phyloP scores from a whole-genome alignment of 306 rosid species.

The Geum urbanum region DNA sequence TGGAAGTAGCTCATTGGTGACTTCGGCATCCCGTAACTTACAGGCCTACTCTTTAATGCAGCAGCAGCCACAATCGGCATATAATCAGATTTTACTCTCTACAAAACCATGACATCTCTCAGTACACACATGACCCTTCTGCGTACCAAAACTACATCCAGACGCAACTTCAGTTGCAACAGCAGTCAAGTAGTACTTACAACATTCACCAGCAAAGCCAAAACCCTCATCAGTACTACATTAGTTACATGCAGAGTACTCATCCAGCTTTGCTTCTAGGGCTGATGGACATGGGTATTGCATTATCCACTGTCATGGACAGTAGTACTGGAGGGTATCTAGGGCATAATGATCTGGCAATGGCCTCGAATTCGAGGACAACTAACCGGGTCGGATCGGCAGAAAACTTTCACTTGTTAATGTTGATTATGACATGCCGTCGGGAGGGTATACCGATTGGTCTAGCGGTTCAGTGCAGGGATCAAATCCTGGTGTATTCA shows the following conservation, averaged over 20 bases:
- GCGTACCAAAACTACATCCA: too few relatives aligned
- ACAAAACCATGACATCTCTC: too few relatives aligned
- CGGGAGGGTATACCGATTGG: conserved; percentile 66
- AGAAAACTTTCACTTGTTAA: conserved; percentile 61
- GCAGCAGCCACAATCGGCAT: conserved; percentile 28
- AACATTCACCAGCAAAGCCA: conserved; percentile 17
- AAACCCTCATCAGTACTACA: conserved; percentile 42
- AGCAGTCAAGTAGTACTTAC: conserved; percentile 31
- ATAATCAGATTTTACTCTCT: conserved; percentile 55
- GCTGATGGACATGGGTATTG: conserved; percentile 48
- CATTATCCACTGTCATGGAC: conserved; percentile 48
- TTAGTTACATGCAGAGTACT: conserved; percentile 43
- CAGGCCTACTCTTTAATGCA: conserved; percentile 58
- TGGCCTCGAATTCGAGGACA: conserved; percentile 37
- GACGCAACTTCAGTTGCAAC: conserved; percentile 77
- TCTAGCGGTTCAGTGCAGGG: conserved; percentile 50
- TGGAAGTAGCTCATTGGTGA: conserved; percentile 23
- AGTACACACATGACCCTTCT: too few relatives aligned
- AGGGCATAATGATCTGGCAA: conserved; percentile 38
- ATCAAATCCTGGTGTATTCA: conserved; percentile 50
- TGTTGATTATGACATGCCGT: conserved; percentile 74
- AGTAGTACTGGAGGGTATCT: conserved; percentile 32
- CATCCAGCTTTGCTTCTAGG: conserved; percentile 83
- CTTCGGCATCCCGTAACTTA: conserved; percentile 23
- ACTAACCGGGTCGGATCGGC: conserved; percentile 29